phyloP scores from a whole-genome alignment of 75 land plant genomes.

The Selaginella tamariscina region DNA sequence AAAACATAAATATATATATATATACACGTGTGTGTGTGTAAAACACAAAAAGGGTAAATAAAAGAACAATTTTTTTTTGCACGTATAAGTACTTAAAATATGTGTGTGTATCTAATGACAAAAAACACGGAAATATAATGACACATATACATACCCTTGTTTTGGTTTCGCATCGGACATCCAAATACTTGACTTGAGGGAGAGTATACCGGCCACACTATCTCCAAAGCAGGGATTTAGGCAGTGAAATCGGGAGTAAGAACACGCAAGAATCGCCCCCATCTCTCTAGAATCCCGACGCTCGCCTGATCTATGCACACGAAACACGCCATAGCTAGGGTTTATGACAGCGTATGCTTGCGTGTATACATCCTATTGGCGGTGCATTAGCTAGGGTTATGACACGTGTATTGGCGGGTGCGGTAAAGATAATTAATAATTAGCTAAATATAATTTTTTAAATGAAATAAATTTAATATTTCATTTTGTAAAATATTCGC shows the following conservation, averaged over 20 bases:
- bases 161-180: constrained; percentile 88
- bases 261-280: constrained; percentile 61
- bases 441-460: too few relatives aligned
- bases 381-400: too few relatives aligned
- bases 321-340: constrained; percentile 19
- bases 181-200: constrained; percentile 75
- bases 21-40: too few relatives aligned
- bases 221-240: constrained; percentile 74
- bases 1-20: too few relatives aligned
- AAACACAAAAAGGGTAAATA: neutral
- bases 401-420: too few relatives aligned
- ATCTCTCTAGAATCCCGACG: constrained; percentile 72
- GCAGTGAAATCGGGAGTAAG: constrained; percentile 74
- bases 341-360: too few relatives aligned
- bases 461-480: too few relatives aligned
- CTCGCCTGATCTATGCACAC: constrained; percentile 72
- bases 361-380: too few relatives aligned
- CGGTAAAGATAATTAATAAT: too few relatives aligned
- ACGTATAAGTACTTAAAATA: too few relatives aligned
- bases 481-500: too few relatives aligned
- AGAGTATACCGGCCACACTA: constrained; percentile 70
- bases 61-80: neutral
- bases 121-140: neutral
- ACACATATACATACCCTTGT: constrained; percentile 52
- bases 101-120: too few relatives aligned